Conservation (phyloP, 2,329 filamentous ascomycete genomes). For the Biscogniauxia marginata region DNA sequence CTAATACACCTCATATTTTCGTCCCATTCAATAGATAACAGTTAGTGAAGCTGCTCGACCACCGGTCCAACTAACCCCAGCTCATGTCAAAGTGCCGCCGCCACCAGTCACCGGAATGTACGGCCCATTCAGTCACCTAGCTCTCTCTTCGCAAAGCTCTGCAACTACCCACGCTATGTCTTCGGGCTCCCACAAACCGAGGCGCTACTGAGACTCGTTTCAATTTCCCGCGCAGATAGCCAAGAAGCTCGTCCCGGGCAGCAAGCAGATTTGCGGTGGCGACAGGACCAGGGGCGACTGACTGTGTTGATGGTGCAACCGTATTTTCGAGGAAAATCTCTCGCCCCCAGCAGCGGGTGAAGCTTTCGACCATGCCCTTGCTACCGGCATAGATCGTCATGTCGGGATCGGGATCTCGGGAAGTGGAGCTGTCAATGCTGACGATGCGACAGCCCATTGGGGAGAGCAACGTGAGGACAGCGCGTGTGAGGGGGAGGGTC, state of each 20-base stretch:
- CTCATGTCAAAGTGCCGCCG: background rate
- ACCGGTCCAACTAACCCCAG: background rate
- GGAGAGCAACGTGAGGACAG: slow-evolving; percentile 39
- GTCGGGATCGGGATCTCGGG: slow-evolving; percentile 33
- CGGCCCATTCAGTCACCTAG: background rate
- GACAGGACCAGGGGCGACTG: slow-evolving; percentile 41
- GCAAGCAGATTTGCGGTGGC: background rate
- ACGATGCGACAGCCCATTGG: background rate
- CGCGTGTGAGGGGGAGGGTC: slow-evolving; percentile 43
- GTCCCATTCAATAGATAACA: no score
- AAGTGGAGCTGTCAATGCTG: slow-evolving; percentile 27
- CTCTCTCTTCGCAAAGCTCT: background rate
- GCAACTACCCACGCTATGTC: background rate
- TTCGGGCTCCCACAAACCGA: background rate
- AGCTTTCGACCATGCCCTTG: slow-evolving; percentile 49
- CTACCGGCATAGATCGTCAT: slow-evolving; percentile 49
- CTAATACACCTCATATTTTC: no score
- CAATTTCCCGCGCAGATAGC: background rate
- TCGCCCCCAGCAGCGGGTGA: slow-evolving; percentile 44
- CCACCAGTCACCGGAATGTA: background rate
- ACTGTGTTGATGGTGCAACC: slow-evolving; percentile 46
- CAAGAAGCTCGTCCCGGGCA: background rate
- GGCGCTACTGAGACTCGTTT: background rate
- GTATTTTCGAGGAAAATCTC: slow-evolving; percentile 44
- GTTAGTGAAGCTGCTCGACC: no score